Base-by-base conservation (phyloP, 805 yeast genomes). In the Saturnispora gosingensis region DNA sequence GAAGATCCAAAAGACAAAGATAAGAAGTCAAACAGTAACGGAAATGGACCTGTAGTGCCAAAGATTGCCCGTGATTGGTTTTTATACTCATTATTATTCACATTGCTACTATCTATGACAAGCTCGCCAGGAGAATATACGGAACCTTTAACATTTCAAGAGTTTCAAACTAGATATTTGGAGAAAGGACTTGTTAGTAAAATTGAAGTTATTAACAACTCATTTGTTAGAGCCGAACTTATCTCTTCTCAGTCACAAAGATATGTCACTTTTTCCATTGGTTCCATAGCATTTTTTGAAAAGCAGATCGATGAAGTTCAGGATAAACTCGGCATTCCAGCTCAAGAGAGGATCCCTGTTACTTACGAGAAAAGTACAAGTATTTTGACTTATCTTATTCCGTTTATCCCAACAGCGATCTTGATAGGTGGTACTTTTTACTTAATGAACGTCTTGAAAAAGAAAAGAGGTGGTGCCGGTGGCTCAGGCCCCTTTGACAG, bases 341-440 rank as follows among this genome's bases (percentile, higher is more conserved):
- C 77, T 10, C 75, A 71, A 52, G 79, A 84, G 57, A 76, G 87
- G 57, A 72, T 91, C 30, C 99, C 99, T 0, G 89, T 95, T 3
- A 70, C 83, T 2, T 93, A 88, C 66, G 76, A 81, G 32, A 80
- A 78, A 56, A 88, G 83, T 64, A 88, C 89, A 1, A 80, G 83
- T 55, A 64, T 83, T 58, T 69, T 80, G 22, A 80, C 82, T 49
- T 74, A 83, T 38, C 56, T 87, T 30, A 71, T 82, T 57, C 88
- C 89, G 57, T 80, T 91, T 57, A 63, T 91, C 48, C 99, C 99
- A n/a, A 91, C 99, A 1, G 67, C 87, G 5, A 69, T 91, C 50
- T 77, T 93, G 72, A 81, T 93, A 60, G 97, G 90, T 39, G 96
- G 97, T 48, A 76, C 93, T 48, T 82, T 83, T 68, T 93, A 85